Evolutionary conservation across 176 grass and related monocot species (phyloP).

Genomic region (Oryza brachyantha): DNA sequence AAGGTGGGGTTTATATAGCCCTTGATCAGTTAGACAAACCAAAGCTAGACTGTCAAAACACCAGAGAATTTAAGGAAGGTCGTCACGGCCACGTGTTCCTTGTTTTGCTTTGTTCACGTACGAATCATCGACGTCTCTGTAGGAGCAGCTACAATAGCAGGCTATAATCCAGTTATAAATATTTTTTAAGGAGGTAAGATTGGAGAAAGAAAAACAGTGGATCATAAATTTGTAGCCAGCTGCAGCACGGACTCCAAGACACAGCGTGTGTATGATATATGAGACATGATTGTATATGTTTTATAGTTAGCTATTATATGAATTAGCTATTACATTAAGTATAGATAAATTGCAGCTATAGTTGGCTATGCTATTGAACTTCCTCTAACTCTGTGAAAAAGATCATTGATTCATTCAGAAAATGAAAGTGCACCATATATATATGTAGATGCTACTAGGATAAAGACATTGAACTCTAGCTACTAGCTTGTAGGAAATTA

Average conservation of each 20-base stretch:
- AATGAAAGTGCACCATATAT: not conserved
- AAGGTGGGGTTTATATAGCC: slow-evolving; percentile 9
- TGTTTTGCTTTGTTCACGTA: slow-evolving; percentile 14
- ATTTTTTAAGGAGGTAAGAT: no score
- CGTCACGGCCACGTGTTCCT: slow-evolving; percentile 19
- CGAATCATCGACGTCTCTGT: not conserved
- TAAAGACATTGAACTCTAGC: not conserved
- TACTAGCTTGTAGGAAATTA: not conserved
- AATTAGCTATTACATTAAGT: no score
- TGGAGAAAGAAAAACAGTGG: no score
- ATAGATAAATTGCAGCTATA: no score
- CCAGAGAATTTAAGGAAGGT: not conserved
- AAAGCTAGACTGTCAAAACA: slow-evolving; percentile 9
- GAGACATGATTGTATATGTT: no score
- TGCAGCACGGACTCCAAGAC: no score
- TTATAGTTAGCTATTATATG: no score
- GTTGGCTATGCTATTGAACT: no score
- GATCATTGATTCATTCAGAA: not conserved
- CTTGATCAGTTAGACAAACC: slow-evolving; percentile 31
- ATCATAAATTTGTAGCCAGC: no score
- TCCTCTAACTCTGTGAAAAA: not conserved
- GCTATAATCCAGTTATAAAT: no score
- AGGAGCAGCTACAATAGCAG: no score
- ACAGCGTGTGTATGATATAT: no score
- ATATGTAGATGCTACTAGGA: not conserved